Evolutionary conservation across 208 protist genomes (phyloP), one percentile per base, ranked within the genome.

Genomic region (Kentomonas sorsogonicus): DNA sequence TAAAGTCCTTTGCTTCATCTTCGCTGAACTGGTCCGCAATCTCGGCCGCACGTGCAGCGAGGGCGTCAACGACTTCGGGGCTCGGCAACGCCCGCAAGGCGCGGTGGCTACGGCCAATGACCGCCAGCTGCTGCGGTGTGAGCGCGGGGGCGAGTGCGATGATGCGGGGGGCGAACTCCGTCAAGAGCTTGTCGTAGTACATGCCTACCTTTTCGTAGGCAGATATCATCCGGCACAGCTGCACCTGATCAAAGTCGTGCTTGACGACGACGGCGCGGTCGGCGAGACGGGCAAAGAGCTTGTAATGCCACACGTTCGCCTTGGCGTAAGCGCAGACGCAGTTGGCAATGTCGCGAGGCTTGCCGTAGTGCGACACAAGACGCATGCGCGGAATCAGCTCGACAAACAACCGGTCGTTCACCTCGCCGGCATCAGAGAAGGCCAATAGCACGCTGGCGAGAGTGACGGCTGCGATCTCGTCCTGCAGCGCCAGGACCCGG

Each of bases 241-340:
- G 50, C 43, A 78, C 59, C 30, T 89, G 30, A 2, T 62, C 69
- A 54, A 89, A 82, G 33, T 93, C 82, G 13, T 64, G 70, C 2
- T 79, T 71, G 3, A 91, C 48, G 54, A 84, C 70, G 20, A 92
- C 67, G 5, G 84, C 84, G 10, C 84, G 76, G 33, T 95, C 88
- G 7, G 83, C 88, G 13, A 95, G 73, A 20, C 69, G 61, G 23
- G 74, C 64, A 56, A 95, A 95, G 9, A 95, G 73, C 40, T 86
- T 85, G 66, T 95, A 91, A 48, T 95, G 88, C 88, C 88, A 95
- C 39, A 95, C 31, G 15, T 74, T 77, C 36, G 87, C 77, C 3
- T 65, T 57, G 0, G 88, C 66, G 63, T 95, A 95, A 33, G 83
- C 81, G 46, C 74, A 66, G 26, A 91, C 83, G 1, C 89, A 75